Evolutionary conservation across 176 grass and related monocot genomes (phyloP).

Genomic region (Oryza rufipogon): DNA sequence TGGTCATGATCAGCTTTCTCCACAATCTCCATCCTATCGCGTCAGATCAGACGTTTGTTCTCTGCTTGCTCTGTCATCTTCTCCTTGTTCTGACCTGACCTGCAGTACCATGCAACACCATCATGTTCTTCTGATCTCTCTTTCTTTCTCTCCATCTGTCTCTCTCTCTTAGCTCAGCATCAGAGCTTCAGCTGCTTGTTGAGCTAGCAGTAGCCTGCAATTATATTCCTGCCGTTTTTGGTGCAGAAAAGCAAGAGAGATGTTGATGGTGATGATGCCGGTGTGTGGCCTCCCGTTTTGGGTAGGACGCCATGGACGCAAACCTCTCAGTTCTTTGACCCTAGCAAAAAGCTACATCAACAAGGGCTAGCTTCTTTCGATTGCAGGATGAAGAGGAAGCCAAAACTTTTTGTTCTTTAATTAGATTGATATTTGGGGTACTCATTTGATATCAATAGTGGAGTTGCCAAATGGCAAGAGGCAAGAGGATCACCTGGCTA

Average conservation of each 20-base stretch:
- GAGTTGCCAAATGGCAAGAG: background rate
- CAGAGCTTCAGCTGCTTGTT: background rate
- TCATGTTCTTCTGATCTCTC: background rate
- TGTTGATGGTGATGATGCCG: background rate
- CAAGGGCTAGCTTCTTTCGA: background rate
- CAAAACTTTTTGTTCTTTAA: background rate
- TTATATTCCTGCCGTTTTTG: constrained; percentile 8
- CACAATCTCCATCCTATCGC: background rate
- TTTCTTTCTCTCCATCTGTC: background rate
- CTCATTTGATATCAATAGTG: background rate
- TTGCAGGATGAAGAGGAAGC: background rate
- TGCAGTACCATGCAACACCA: background rate
- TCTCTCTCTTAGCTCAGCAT: constrained; percentile 1
- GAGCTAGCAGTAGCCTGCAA: background rate
- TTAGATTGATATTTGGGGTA: background rate
- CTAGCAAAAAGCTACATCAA: background rate
- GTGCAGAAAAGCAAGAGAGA: background rate
- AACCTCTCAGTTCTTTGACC: background rate
- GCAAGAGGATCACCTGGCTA: background rate
- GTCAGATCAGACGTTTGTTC: background rate
- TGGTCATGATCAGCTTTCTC: background rate
- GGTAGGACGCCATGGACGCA: constrained; percentile 7
- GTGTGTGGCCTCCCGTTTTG: background rate
- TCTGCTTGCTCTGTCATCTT: background rate
- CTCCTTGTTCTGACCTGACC: constrained; percentile 12